phyloP scores from a whole-genome alignment of 257 asterid species.

The Solanum medicagineum region DNA sequence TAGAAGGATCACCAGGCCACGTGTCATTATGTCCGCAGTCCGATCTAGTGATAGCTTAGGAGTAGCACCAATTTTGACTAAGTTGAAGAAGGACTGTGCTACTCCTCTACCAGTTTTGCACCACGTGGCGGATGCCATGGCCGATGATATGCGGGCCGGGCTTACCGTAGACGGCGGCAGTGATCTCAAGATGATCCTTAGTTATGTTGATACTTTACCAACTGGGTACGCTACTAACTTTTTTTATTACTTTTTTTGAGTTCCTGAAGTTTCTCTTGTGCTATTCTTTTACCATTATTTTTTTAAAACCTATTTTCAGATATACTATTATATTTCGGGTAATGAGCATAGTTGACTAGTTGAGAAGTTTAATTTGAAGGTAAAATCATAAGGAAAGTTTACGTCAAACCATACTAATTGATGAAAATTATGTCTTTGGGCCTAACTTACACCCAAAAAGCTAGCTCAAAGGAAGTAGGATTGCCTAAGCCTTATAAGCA shows the following conservation, averaged over 20 bases:
- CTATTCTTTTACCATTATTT: neutral
- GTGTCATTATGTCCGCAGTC: slow-evolving; percentile 24
- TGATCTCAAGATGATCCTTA: slow-evolving; percentile 77
- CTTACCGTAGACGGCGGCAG: slow-evolving; percentile 46
- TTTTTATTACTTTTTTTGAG: neutral
- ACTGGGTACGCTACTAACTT: slow-evolving; percentile 32
- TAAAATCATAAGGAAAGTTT: neutral
- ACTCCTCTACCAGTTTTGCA: slow-evolving; percentile 66
- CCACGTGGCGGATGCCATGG: slow-evolving; percentile 69
- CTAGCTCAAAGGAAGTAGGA: too few species aligned
- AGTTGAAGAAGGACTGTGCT: slow-evolving; percentile 57
- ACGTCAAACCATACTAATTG: too few species aligned
- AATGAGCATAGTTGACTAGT: neutral
- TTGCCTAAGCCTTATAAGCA: too few species aligned
- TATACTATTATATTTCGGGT: neutral
- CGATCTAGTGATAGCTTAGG: slow-evolving; percentile 16
- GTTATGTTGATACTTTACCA: slow-evolving; percentile 61
- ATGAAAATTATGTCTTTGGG: too few species aligned
- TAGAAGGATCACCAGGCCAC: slow-evolving; percentile 5
- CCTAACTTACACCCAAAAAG: too few species aligned
- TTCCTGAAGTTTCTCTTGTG: neutral
- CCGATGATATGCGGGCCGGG: slow-evolving; percentile 67
- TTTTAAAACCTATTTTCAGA: neutral
- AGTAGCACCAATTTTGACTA: slow-evolving; percentile 35
- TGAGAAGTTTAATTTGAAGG: neutral